Percentiles rank a stretch among this genome's conserved stretches.
phyloP scores from a whole-genome alignment of 2,329 filamentous ascomycete species.

The Monosporascus cannonballus region DNA sequence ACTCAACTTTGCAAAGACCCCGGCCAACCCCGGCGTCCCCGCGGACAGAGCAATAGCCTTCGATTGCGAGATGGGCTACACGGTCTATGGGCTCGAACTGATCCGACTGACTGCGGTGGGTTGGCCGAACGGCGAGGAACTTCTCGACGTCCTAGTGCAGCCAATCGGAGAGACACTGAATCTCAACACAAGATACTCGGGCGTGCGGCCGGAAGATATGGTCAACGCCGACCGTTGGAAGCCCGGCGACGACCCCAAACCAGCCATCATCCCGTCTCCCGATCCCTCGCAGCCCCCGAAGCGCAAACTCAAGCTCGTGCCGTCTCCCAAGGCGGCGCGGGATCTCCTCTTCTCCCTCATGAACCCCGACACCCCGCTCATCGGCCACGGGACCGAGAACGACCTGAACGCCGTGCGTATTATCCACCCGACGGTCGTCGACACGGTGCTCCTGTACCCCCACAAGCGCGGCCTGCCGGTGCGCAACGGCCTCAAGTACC shows the following conservation, averaged over 20 bases:
- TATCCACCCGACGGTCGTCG: conserved; percentile 77
- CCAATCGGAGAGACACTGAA: conserved; percentile 82
- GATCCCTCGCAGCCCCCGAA: conserved; percentile 21
- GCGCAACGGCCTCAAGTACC: conserved; percentile 68
- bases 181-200: conserved; percentile 87
- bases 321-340: conserved; percentile 69
- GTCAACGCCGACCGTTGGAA: conserved; percentile 57
- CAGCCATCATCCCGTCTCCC: conserved; percentile 16
- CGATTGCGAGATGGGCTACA: conserved; percentile 98
- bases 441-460: conserved; percentile 80
- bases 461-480: conserved; percentile 71
- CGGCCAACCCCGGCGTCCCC: conserved; percentile 50
- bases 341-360: conserved; percentile 71
- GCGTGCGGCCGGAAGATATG: conserved; percentile 74
- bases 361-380: conserved; percentile 70
- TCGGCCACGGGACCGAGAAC: conserved; percentile 93
- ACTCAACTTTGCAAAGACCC: conserved; percentile 76
- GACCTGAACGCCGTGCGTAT: conserved; percentile 83
- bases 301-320: conserved; percentile 61
- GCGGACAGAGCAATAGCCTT: conserved; percentile 67
- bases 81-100: conserved; percentile 79
- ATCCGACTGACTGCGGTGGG: conserved; percentile 82
- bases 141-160: conserved; percentile 80
- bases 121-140: conserved; percentile 70
- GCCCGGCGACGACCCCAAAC: conserved; percentile 20